A percentile compares a stretch with the other conserved stretches of the same genome.
Evolutionary conservation across 371 early-diverging fungal species (phyloP).

Genomic region (Chytridiales sp.): DNA sequence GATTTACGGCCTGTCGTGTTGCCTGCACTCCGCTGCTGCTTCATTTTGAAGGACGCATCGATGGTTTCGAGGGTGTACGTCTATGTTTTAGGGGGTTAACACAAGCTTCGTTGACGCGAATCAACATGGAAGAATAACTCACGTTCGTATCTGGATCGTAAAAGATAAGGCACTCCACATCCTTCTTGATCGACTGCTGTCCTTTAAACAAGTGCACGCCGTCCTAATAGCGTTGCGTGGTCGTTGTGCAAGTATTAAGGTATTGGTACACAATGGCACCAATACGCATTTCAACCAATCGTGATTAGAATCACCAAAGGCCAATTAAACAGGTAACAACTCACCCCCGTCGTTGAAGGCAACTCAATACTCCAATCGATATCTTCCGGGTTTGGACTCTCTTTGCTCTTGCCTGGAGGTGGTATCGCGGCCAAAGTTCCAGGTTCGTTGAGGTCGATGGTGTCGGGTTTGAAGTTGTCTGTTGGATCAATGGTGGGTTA

Average conservation of each 20-base stretch:
- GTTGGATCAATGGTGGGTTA: too few relatives aligned
- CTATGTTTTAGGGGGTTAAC: background rate
- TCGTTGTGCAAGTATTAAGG: too few relatives aligned
- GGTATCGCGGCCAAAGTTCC: too few relatives aligned
- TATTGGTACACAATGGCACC: too few relatives aligned
- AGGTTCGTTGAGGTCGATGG: conserved; percentile 4
- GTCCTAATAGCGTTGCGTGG: background rate
- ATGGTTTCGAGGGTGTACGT: conserved; percentile 11
- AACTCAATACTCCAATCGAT: background rate
- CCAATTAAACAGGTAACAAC: background rate
- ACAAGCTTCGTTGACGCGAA: background rate
- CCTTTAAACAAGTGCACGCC: background rate
- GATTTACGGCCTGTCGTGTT: too few relatives aligned
- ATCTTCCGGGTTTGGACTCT: background rate
- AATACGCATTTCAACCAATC: too few relatives aligned
- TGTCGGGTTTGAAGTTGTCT: conserved; percentile 9
- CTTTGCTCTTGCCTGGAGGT: background rate
- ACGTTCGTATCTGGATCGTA: conserved; percentile 7
- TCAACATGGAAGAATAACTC: conserved; percentile 1
- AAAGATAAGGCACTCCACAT: conserved; percentile 6
- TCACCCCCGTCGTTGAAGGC: too few relatives aligned
- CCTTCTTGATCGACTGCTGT: background rate
- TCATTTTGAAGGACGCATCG: background rate
- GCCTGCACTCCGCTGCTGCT: too few relatives aligned
- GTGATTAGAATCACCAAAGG: too few relatives aligned